Evolutionary conservation across 2,329 filamentous ascomycete species (phyloP).

Genomic region (Cylindrodendrum hubeiense): DNA sequence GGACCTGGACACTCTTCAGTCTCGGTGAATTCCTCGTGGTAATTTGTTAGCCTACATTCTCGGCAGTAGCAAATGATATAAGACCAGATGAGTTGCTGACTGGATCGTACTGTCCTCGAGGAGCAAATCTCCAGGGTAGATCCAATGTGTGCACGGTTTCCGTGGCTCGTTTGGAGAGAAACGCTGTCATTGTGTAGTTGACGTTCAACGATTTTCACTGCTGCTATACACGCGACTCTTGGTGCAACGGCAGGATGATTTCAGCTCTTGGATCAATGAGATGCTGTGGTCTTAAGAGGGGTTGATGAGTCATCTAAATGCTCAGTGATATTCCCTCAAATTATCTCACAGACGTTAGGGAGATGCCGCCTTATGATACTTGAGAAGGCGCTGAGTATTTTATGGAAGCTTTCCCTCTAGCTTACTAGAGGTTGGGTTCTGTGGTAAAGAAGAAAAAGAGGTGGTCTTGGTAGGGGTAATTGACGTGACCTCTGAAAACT

Average conservation of each 20-base stretch:
- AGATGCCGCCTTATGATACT: not conserved
- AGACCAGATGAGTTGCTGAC: slow-evolving; percentile 54
- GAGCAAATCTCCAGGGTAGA: slow-evolving; percentile 50
- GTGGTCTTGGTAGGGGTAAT: too few relatives aligned
- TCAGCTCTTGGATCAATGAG: not conserved
- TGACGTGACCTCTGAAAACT: not conserved
- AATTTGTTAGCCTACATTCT: slow-evolving; percentile 52
- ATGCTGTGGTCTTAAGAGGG: slow-evolving; percentile 1
- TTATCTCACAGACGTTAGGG: not conserved
- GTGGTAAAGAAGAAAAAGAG: too few relatives aligned
- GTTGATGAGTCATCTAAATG: slow-evolving; percentile 14
- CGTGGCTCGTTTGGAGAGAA: slow-evolving; percentile 41
- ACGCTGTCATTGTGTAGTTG: slow-evolving; percentile 14
- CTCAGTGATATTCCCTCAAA: slow-evolving; percentile 5
- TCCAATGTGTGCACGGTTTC: slow-evolving; percentile 41
- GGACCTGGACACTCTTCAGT: slow-evolving; percentile 38
- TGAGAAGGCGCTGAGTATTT: not conserved
- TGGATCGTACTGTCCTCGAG: slow-evolving; percentile 52
- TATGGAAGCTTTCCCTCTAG: not conserved
- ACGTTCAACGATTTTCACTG: not conserved
- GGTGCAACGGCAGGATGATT: not conserved
- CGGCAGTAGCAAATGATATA: slow-evolving; percentile 62
- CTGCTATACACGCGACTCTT: too few relatives aligned
- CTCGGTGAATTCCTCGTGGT: not conserved
- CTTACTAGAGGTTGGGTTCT: too few relatives aligned